Conservation (phyloP, 257 asterid species). For the Nicotiana knightiana region DNA sequence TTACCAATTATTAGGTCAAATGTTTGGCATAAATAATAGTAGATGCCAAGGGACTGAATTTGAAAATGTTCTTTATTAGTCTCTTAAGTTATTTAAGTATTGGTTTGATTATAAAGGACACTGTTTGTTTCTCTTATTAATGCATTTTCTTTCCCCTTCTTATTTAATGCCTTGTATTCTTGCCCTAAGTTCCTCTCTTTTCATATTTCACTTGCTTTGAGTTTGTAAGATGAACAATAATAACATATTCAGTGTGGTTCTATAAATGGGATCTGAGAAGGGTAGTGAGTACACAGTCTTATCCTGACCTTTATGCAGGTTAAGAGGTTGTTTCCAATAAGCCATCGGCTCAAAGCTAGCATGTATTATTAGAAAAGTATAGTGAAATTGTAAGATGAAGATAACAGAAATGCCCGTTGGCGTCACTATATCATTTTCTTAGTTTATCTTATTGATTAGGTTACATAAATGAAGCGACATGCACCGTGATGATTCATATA, state of each 20-base stretch:
- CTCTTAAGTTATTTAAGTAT: no score
- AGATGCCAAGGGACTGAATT: background rate
- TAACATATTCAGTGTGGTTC: no score
- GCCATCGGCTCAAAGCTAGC: no score
- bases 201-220: background rate
- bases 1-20: background rate
- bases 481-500: background rate
- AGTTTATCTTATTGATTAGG: no score
- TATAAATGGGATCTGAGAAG: no score
- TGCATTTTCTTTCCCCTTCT: background rate
- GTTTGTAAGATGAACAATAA: background rate
- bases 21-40: background rate
- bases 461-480: background rate
- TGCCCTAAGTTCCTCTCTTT: background rate
- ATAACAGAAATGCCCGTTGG: background rate
- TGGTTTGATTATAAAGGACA: background rate
- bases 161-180: background rate
- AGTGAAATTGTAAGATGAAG: background rate
- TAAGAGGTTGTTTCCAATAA: no score
- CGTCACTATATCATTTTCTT: no score
- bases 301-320: no score
- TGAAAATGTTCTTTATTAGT: background rate
- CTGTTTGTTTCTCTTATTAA: background rate
- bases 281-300: no score
- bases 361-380: no score